Evolutionary conservation across 1,139 yeast species (phyloP).

Genomic region (Ogataea hybrid): DNA sequence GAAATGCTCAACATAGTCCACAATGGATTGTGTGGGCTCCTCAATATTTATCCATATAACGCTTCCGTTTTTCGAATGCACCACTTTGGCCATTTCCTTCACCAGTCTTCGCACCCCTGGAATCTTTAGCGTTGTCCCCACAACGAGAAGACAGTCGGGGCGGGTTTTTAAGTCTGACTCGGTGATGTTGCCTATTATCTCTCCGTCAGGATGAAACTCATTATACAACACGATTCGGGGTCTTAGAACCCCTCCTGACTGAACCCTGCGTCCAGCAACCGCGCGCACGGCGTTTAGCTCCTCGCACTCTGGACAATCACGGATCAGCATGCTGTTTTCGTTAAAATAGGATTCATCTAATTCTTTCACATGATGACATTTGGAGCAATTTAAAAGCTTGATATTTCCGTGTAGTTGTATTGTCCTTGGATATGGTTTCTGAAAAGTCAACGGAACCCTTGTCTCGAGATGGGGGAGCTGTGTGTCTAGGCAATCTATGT

Average conservation of each 20-base stretch:
- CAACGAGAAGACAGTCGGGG: constrained; percentile 78
- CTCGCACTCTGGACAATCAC: constrained; percentile 55
- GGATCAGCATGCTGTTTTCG: constrained; percentile 36
- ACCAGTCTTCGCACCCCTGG: constrained; percentile 83
- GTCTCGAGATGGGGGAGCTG: constrained; percentile 47
- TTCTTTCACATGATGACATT: constrained; percentile 54
- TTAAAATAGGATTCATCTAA: constrained; percentile 38
- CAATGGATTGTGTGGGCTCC: constrained; percentile 45
- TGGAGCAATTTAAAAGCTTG: constrained; percentile 68
- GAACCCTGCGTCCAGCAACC: constrained; percentile 66
- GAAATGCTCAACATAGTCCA: constrained; percentile 50
- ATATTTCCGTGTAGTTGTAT: constrained; percentile 83
- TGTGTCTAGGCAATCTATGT: constrained; percentile 54
- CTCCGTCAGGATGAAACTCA: constrained; percentile 87
- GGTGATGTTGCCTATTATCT: constrained; percentile 71
- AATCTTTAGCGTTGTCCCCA: constrained; percentile 83
- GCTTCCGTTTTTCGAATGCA: constrained; percentile 57
- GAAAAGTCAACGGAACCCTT: constrained; percentile 39
- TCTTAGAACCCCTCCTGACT: constrained; percentile 73
- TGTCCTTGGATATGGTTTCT: constrained; percentile 44
- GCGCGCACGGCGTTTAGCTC: constrained; percentile 49
- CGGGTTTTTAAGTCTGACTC: constrained; percentile 59
- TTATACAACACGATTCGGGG: constrained; percentile 86
- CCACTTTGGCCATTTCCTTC: constrained; percentile 62
- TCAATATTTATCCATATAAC: constrained; percentile 59